These are phyloP conservation scores for Oryza australiensis DNA, from an alignment of 176 grass and related monocot genomes.

Conservation along the genomic window DNA sequence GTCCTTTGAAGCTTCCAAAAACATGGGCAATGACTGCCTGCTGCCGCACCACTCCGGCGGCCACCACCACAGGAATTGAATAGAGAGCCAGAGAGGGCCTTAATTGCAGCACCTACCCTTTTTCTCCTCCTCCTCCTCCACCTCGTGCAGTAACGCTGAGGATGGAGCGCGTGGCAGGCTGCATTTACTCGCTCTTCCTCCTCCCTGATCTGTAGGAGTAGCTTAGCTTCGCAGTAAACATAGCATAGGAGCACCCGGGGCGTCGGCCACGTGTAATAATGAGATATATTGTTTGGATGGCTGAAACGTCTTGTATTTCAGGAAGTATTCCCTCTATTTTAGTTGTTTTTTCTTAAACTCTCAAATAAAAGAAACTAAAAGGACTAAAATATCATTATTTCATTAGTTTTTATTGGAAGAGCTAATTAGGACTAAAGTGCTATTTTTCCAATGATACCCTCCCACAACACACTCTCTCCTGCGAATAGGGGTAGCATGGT, in stretches of 20 bases:
- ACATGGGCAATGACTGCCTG: background rate
- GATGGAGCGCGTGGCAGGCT: background rate
- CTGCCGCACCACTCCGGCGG: background rate
- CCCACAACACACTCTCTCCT: too few relatives aligned
- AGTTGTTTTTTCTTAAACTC: too few relatives aligned
- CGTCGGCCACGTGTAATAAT: too few relatives aligned
- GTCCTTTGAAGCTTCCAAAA: conserved; percentile 32
- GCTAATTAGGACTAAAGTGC: too few relatives aligned
- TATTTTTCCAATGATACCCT: too few relatives aligned
- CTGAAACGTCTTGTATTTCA: too few relatives aligned
- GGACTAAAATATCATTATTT: too few relatives aligned
- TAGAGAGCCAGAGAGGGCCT: background rate
- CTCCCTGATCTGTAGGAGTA: background rate
- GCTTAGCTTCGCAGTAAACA: background rate
- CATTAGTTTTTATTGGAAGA: too few relatives aligned
- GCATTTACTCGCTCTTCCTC: conserved; percentile 19
- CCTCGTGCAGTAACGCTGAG: background rate
- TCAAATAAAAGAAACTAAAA: too few relatives aligned
- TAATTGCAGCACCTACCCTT: conserved; percentile 27
- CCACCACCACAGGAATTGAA: conserved; percentile 42
- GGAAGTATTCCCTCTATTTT: too few relatives aligned
- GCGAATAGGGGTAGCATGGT: too few relatives aligned
- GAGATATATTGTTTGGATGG: too few relatives aligned
- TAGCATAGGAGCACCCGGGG: background rate
- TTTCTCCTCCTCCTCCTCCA: conserved; percentile 23